Percentiles rank a stretch among this genome's conserved stretches.
phyloP scores from a whole-genome alignment of 164 flowering plant genomes.

The Liquidambar formosana region DNA sequence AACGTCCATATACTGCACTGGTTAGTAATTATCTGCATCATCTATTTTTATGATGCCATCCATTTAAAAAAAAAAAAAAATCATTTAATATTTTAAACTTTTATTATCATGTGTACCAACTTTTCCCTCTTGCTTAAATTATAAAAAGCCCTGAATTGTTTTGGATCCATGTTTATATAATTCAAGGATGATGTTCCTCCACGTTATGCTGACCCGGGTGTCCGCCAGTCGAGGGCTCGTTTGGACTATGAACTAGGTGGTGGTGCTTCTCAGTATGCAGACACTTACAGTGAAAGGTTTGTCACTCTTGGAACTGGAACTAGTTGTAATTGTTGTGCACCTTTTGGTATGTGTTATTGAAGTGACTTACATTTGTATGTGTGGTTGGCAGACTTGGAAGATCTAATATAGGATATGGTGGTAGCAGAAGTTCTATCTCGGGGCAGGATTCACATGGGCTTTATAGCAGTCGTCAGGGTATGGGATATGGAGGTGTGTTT shows the following conservation, averaged over 20 bases:
- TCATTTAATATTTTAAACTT: background rate
- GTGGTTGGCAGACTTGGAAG: conserved; percentile 64
- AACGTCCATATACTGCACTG: conserved; percentile 79
- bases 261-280: conserved; percentile 69
- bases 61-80: too few species aligned
- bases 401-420: conserved; percentile 63
- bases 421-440: conserved; percentile 68
- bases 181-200: conserved; percentile 82
- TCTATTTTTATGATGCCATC: background rate
- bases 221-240: conserved; percentile 89
- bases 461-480: conserved; percentile 75
- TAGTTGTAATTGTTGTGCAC: background rate
- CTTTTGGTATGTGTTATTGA: background rate
- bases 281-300: conserved; percentile 78
- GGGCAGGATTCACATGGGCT: conserved; percentile 74
- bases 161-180: background rate
- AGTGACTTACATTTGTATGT: background rate
- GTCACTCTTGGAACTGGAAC: background rate
- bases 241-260: conserved; percentile 71
- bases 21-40: conserved; percentile 36
- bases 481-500: conserved; percentile 67
- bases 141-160: background rate
- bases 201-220: conserved; percentile 74
- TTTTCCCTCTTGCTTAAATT: background rate
- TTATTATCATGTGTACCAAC: background rate